Base-by-base conservation (phyloP, 805 yeast genomes). In the Starmerella roubikii region DNA sequence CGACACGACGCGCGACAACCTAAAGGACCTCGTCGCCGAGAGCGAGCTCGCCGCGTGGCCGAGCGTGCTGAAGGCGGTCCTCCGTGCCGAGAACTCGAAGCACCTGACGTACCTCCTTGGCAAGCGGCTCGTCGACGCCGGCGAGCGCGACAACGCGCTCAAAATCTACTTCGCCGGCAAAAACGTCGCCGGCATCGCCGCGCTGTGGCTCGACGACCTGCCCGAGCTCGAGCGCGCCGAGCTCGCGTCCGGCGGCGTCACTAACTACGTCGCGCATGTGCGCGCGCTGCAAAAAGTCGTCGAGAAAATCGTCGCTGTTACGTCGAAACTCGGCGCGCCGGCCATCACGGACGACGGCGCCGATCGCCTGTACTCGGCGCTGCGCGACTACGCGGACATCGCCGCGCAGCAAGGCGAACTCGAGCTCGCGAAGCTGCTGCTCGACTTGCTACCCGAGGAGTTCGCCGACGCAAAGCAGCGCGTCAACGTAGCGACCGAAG, bases 31-130 rank as follows among this genome's bases (percentile, higher is more conserved):
- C 45, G 91, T 85, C 23, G 67, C 70, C 33, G 77, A 86, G 54
- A 79, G 81, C 23, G 79, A 81, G 53, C 74, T 86, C 29, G 52
- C 67, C 3, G 76, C 81, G 48, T 91, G 98, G 98, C 78, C 74
- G 50, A 77, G 76, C 31, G 74, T 81, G 49, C 82, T 85, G n/a
- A 65, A 71, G 31, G 69, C 84, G 13, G 61, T 73, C 23, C 30
- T 44, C 19, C 30, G 19, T 13, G n/a, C 32, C 22, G 27, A 34
- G 11, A 34, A 31, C 16, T 23, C 20, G 13, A 22, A 21, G 27
- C 26, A 16, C 26, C 32, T 27, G 10, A 33, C 40, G 13, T 24
- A 38, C 27, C 15, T 8, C 18, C 67, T 91, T 43, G 98, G 96
- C 54, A 85, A 81, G 56, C 72, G 95, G 49, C 60, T 91, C 18